These are phyloP conservation scores for Termitomyces sp. DNA, from an alignment of 768 basidiomycete species.

Conservation along the genomic window DNA sequence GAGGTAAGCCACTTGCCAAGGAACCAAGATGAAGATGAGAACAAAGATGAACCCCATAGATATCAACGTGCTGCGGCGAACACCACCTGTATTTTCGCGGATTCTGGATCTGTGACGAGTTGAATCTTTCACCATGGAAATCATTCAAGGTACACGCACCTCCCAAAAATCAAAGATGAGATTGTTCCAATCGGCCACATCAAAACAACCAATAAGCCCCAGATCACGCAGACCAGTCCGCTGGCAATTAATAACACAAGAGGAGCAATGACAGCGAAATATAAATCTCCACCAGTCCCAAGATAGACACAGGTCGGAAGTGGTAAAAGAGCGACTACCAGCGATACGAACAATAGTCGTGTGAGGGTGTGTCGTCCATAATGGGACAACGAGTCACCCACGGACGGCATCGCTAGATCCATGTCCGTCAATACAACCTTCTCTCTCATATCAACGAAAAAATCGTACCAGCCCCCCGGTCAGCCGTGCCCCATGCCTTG, in stretches of 20 bases:
- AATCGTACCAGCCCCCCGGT: conserved; percentile 24
- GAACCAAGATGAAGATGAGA: conserved; percentile 74
- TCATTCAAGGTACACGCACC: conserved; percentile 26
- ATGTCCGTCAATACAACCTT: not conserved
- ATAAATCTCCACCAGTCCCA: conserved; percentile 51
- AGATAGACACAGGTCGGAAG: conserved; percentile 52
- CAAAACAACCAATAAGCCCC: conserved; percentile 48
- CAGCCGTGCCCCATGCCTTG: conserved; percentile 42
- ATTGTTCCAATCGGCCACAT: conserved; percentile 44
- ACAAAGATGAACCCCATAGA: conserved; percentile 61
- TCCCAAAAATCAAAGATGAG: conserved; percentile 27
- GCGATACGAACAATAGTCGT: conserved; percentile 39
- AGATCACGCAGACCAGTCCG: conserved; percentile 62
- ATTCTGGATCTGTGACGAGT: conserved; percentile 9
- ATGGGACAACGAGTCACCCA: conserved; percentile 43
- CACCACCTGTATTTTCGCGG: conserved; percentile 33
- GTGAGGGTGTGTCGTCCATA: conserved; percentile 40
- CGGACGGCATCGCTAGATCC: conserved; percentile 42
- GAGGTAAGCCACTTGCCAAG: conserved; percentile 90
- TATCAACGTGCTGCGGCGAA: conserved; percentile 46
- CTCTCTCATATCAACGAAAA: not conserved
- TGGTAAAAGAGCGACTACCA: conserved; percentile 52
- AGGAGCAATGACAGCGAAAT: conserved; percentile 52
- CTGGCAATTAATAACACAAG: conserved; percentile 55
- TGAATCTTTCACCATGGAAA: not conserved